Conservation (phyloP, 1,139 yeast genomes). For the Candida albicans region DNA sequence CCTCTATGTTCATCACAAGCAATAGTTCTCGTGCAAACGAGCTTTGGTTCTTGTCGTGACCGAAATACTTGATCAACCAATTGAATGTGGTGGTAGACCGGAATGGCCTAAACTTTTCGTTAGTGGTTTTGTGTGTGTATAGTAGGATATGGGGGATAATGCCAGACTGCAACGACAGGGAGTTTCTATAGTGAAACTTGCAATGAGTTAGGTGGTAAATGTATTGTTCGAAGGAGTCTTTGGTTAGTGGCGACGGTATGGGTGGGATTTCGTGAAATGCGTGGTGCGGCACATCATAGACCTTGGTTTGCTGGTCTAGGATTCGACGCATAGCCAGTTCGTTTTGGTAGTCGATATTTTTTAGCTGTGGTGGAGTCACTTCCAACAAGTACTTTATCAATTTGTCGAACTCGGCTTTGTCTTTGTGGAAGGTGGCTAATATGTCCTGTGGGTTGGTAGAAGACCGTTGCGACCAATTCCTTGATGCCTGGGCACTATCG, state of each 20-base stretch:
- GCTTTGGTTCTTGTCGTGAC: constrained; percentile 42
- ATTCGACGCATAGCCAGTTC: neutral
- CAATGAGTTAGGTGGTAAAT: constrained; percentile 40
- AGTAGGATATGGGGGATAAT: constrained; percentile 40
- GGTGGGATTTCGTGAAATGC: constrained; percentile 37
- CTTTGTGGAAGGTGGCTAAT: constrained; percentile 27
- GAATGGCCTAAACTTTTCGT: constrained; percentile 26
- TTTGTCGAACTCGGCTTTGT: constrained; percentile 28
- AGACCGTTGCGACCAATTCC: constrained; percentile 24
- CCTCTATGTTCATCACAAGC: constrained; percentile 45
- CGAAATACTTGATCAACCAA: constrained; percentile 43
- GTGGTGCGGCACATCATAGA: constrained; percentile 21
- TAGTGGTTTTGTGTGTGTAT: constrained; percentile 39
- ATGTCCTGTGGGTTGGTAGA: constrained; percentile 21
- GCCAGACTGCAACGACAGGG: constrained; percentile 39
- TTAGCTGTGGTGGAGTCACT: constrained; percentile 32
- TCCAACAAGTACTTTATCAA: constrained; percentile 35
- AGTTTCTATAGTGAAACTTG: constrained; percentile 33
- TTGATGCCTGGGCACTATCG: constrained; percentile 24
- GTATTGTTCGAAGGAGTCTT: constrained; percentile 35
- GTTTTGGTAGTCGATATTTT: constrained; percentile 15
- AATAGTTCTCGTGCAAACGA: constrained; percentile 43
- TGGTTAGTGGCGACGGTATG: constrained; percentile 29
- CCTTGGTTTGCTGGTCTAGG: constrained; percentile 18
- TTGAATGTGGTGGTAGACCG: constrained; percentile 43